A percentile compares a stretch with the other conserved stretches of the same genome.
Conservation (phyloP, 164 flowering plant species). For the Stephania cephalantha region DNA sequence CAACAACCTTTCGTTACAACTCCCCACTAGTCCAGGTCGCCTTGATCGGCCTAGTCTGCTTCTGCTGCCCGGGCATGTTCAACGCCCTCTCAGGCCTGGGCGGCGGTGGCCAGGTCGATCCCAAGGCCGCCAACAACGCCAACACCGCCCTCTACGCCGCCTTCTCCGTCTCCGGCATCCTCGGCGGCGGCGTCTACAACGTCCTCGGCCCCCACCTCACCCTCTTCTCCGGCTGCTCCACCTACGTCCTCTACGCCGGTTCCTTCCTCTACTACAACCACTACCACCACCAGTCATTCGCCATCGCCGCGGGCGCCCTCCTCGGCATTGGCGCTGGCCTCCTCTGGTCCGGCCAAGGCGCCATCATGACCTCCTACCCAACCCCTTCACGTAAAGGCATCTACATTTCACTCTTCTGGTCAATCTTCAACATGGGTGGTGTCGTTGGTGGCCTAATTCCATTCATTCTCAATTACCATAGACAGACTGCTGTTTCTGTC, state of each 20-base stretch:
- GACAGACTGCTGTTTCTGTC: constrained; percentile 52
- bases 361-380: constrained; percentile 94
- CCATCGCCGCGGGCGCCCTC: constrained; percentile 62
- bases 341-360: constrained; percentile 90
- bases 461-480: constrained; percentile 56
- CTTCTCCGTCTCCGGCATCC: constrained; percentile 76
- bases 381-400: constrained; percentile 58
- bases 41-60: constrained; percentile 80
- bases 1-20: constrained; percentile 57
- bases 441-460: constrained; percentile 93
- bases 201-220: constrained; percentile 72
- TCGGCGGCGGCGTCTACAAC: constrained; percentile 89
- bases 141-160: constrained; percentile 88
- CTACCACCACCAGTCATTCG: constrained; percentile 51
- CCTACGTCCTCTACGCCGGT: constrained; percentile 77
- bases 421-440: constrained; percentile 90
- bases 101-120: constrained; percentile 91
- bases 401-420: constrained; percentile 83
- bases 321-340: constrained; percentile 91
- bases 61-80: constrained; percentile 99
- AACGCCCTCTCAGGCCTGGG: constrained; percentile 95
- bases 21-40: constrained; percentile 71
- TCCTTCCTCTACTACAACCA: constrained; percentile 86
- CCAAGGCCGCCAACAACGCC: constrained; percentile 82
- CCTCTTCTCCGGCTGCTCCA: constrained; percentile 58